Percentiles rank a stretch among this genome's conserved stretches.
phyloP scores from a whole-genome alignment of 2,329 filamentous ascomycete species.

The Scedosporium apiospermum region DNA sequence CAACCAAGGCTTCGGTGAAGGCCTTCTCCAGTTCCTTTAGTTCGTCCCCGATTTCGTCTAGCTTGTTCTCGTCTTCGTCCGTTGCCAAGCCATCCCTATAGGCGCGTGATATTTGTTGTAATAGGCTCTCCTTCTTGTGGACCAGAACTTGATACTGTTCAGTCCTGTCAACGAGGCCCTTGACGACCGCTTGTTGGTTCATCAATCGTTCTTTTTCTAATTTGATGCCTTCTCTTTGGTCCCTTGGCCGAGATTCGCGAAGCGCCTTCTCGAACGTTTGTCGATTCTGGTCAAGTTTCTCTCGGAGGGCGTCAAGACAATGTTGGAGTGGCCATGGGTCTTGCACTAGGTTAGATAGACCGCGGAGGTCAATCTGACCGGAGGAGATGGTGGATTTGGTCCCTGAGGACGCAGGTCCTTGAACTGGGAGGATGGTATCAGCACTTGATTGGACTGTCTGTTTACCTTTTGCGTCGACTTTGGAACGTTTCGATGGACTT shows the following conservation, averaged over 20 bases:
- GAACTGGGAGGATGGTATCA: slow-evolving; percentile 1
- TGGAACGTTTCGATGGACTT: slow-evolving; percentile 6
- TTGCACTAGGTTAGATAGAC: background rate
- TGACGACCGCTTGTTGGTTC: slow-evolving; percentile 34
- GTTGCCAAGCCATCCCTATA: slow-evolving; percentile 43
- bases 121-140: slow-evolving; percentile 33
- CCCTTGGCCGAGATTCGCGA: slow-evolving; percentile 33
- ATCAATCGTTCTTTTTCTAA: slow-evolving; percentile 37
- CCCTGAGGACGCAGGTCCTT: slow-evolving; percentile 1
- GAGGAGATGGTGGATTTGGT: background rate
- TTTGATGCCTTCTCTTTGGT: slow-evolving; percentile 37
- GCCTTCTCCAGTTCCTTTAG: slow-evolving; percentile 33
- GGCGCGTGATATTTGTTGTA: slow-evolving; percentile 36
- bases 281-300: slow-evolving; percentile 35
- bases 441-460: slow-evolving; percentile 3
- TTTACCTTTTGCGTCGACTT: slow-evolving; percentile 11
- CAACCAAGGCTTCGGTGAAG: slow-evolving; percentile 30
- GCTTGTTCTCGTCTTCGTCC: slow-evolving; percentile 37
- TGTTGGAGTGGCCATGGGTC: background rate
- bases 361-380: background rate
- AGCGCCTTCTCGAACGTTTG: slow-evolving; percentile 38
- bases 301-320: slow-evolving; percentile 23
- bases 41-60: slow-evolving; percentile 37
- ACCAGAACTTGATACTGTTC: slow-evolving; percentile 31
- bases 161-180: slow-evolving; percentile 29